Percentiles rank a stretch among this genome's conserved stretches.
Evolutionary conservation across 2,329 filamentous ascomycete species (phyloP).

Genomic region (Cercospora janseana): DNA sequence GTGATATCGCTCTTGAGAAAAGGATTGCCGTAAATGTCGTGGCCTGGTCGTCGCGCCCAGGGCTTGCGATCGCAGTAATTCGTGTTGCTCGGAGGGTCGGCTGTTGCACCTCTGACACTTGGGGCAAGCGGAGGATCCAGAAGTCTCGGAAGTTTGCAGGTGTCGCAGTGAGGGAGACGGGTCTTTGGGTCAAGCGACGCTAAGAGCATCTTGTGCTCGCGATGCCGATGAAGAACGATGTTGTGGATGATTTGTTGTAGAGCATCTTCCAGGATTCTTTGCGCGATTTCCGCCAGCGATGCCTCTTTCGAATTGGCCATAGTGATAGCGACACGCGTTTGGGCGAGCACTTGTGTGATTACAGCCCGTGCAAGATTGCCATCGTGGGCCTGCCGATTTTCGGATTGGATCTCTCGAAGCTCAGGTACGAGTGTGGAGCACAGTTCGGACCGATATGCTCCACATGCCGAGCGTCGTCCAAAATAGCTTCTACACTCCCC

Average conservation of each 20-base stretch:
- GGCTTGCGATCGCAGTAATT: conserved; percentile 78
- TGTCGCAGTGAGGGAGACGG: conserved; percentile 68
- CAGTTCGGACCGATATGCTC: too few species aligned
- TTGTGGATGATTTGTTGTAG: conserved; percentile 76
- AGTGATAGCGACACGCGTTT: not conserved
- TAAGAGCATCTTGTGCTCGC: conserved; percentile 73
- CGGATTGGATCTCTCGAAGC: too few species aligned
- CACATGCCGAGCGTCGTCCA: too few species aligned
- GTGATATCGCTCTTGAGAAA: conserved; percentile 68
- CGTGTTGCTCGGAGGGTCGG: conserved; percentile 43
- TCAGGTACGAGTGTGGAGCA: too few species aligned
- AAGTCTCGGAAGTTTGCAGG: conserved; percentile 71
- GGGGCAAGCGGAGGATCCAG: conserved; percentile 65
- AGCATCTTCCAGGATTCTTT: conserved; percentile 69
- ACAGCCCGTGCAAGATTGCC: too few species aligned
- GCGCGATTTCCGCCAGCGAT: conserved; percentile 41
- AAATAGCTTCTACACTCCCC: too few species aligned
- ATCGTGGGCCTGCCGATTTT: too few species aligned
- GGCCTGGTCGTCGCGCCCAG: conserved; percentile 71
- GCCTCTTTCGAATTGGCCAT: conserved; percentile 15
- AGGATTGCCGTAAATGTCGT: conserved; percentile 79
- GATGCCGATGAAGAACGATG: conserved; percentile 70
- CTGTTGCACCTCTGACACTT: conserved; percentile 34
- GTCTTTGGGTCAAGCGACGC: conserved; percentile 72
- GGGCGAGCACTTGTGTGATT: not conserved